Evolutionary conservation across 164 flowering plant genomes (phyloP), one percentile per base, ranked within the genome.

Genomic region (Umbellularia californica): DNA sequence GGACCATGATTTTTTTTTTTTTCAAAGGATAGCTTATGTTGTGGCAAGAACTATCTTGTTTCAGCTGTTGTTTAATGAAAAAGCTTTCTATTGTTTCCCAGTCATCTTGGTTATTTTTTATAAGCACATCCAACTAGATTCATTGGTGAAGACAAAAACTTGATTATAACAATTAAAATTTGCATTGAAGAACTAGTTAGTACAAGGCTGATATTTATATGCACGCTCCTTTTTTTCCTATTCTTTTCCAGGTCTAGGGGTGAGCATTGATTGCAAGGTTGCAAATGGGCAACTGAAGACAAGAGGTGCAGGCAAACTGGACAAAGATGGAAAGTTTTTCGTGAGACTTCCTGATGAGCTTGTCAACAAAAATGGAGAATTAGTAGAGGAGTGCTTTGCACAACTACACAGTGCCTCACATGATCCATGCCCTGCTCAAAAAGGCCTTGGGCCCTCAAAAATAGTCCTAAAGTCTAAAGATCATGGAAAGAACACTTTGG

Each of bases 331-430:
- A 19, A 85, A 88, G 30, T 92, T 92, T 84, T 74, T 22, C 24
- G 87, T 88, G 0, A 70, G 78, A 5, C 82, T 92, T n/a, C 84
- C 89, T 6, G 22, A 70, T 1, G 85, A 85, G 33, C 73, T 89
- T 14, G 76, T 84, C 5, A 20, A 85, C 23, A 70, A 77, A 52
- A 68, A 87, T 65, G 92, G 84, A 6, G 75, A 79, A 19, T 63
- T 88, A 41, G 86, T 80, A 50, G 88, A 88, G 70, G 90, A 90
- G 68, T 92, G 95, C 83, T 87, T 75, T 72, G 97, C 91, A 5
- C 92, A 87, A 69, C 86, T 92, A 64, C 90, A 87, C 74, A 85
- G 89, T 70, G 87, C 90, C n/a, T 70, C 90, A 0, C 70, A 78
- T 3, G 6, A 79, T 1, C 90, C 95, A 0, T 90, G 97, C 76